Base-by-base conservation (phyloP, 768 basidiomycete species). In the Serendipita vermifera region DNA sequence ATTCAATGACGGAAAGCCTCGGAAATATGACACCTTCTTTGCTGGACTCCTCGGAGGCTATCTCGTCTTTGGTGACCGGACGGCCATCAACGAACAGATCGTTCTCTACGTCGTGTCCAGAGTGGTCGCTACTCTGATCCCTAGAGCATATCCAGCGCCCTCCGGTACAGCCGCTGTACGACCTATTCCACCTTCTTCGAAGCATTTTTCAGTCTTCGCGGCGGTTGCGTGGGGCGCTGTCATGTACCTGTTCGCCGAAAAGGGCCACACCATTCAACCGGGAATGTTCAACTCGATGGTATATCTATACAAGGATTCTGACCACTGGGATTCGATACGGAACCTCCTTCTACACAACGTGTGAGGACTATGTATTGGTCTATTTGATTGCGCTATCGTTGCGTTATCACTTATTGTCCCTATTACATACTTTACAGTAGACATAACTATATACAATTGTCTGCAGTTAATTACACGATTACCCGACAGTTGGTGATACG, bases 221-320 rank as follows among this genome's bases (percentile, higher is more conserved):
- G 88, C 92, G 0, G 62, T 97, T 13, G 78, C 83, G 31, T 98
- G 96, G 96, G 96, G 90, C 39, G 77, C 85, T 5, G 93, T 97
- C 41, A 97, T 99, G 94, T 99, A 85, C 79, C 71, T 96, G 59
- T 98, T 93, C 77, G 76, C 82, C 64, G 75, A 96, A 68, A 75
- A 80, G 20, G 81, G 87, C 48, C 85, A 97, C 70, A 83, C 82
- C n/a, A 81, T 99, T 59, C 92, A 98, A 64, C 88, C 90, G 15
- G 96, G 93, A 57, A 89, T 97, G 90, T 91, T 90, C 73, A 88
- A 80, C 71, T 87, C 86, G 15, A 97, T 96, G 93, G 79, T 77
- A 57, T 99, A 98, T 69, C 75, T 99, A 35, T 99, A 98, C 71
- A 81, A 82, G 35, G 91, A 98, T 68, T 93, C 90, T 17, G 88